A percentile compares a stretch with the other conserved stretches of the same genome.
Conservation (phyloP, 2,329 filamentous ascomycete genomes). For the Fusarium drepaniforme region DNA sequence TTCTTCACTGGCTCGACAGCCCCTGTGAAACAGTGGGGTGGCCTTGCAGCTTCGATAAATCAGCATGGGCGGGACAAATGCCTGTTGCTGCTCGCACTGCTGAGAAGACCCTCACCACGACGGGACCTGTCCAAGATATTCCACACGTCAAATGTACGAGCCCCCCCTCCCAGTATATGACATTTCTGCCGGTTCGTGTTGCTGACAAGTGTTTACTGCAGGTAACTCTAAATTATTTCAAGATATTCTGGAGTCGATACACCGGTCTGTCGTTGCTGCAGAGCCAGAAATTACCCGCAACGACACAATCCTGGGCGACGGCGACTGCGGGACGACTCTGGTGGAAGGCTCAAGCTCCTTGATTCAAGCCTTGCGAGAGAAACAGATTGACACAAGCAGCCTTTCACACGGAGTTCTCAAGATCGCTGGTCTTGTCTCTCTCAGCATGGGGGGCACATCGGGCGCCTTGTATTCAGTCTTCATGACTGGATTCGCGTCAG, state of each 20-base stretch:
- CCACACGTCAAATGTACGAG: neutral
- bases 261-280: neutral
- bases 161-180: neutral
- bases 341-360: neutral
- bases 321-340: constrained; percentile 15
- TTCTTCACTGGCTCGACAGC: constrained; percentile 4
- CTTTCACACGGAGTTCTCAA: constrained; percentile 9
- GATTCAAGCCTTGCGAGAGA: neutral
- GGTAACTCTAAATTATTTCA: neutral
- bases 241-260: neutral
- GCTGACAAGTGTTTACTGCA: neutral
- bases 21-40: constrained; percentile 7
- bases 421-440: constrained; percentile 2
- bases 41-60: neutral
- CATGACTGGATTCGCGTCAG: neutral
- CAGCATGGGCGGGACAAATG: neutral
- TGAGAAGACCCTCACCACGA: neutral
- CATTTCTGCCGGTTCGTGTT: neutral
- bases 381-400: neutral
- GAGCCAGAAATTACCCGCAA: constrained; percentile 12
- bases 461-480: constrained; percentile 9
- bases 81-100: neutral
- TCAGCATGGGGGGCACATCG: constrained; percentile 12
- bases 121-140: neutral
- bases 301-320: constrained; percentile 12